These are phyloP conservation scores for Pleurotus tuoliensis DNA, from an alignment of 768 basidiomycete species.

Conservation along the genomic window DNA sequence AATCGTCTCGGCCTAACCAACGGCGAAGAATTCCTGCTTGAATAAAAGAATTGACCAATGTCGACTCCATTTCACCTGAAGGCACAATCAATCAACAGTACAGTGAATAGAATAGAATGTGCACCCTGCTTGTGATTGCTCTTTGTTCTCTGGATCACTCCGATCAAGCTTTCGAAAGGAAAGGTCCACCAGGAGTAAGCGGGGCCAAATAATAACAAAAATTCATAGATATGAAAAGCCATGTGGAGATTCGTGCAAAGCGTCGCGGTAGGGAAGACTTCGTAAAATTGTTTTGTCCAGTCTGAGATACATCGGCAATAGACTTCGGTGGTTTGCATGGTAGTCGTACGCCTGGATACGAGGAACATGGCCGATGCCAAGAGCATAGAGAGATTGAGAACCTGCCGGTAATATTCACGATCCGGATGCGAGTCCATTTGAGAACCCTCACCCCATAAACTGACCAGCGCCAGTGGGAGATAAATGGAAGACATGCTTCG, in stretches of 20 bases:
- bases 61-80: constrained; percentile 7
- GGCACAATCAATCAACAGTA: background rate
- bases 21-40: constrained; percentile 6
- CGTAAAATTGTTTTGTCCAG: too few relatives aligned
- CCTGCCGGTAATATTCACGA: background rate
- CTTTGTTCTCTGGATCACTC: constrained; percentile 22
- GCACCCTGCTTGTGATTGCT: constrained; percentile 25
- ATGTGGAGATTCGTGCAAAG: constrained; percentile 25
- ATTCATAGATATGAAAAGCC: constrained; percentile 24
- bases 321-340: too few relatives aligned
- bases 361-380: too few relatives aligned
- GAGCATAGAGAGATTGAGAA: too few relatives aligned
- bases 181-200: constrained; percentile 35
- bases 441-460: constrained; percentile 22
- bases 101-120: background rate
- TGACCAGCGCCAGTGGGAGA: constrained; percentile 29
- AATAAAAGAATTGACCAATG: constrained; percentile 1
- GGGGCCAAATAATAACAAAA: constrained; percentile 28
- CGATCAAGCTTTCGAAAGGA: constrained; percentile 34
- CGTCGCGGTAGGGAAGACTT: too few relatives aligned
- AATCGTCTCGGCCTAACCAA: too few relatives aligned
- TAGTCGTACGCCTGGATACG: too few relatives aligned
- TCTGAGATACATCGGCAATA: too few relatives aligned
- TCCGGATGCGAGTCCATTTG: background rate
- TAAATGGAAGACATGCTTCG: constrained; percentile 22